A percentile compares a stretch with the other conserved stretches of the same genome.
Conservation (phyloP, 2,329 filamentous ascomycete genomes). For the Lizonia empirigonia region DNA sequence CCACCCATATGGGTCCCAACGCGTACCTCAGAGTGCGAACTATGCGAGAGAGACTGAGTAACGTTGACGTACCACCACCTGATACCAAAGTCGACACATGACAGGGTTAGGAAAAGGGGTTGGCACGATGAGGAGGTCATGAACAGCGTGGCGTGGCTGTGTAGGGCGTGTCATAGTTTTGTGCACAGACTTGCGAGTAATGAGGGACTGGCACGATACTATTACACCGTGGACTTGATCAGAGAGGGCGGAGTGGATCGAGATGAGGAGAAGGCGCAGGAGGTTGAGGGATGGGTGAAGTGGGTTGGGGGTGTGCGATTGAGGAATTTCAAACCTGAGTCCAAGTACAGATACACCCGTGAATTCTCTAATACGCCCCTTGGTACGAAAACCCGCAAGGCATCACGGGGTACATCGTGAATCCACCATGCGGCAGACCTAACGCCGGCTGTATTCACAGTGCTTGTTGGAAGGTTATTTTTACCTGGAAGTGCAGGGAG, state of each 20-base stretch:
- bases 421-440: no score
- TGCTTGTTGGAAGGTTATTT: no score
- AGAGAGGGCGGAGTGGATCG: conserved; percentile 74
- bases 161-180: conserved; percentile 80
- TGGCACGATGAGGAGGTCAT: conserved; percentile 79
- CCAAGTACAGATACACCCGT: no score
- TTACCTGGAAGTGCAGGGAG: no score
- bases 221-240: conserved; percentile 74
- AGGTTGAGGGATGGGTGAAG: conserved; percentile 71
- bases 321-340: no score
- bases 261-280: conserved; percentile 65
- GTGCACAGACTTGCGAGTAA: conserved; percentile 77
- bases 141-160: conserved; percentile 84
- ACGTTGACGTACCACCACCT: conserved; percentile 83
- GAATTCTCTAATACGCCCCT: no score
- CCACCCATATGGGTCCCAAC: conserved; percentile 69
- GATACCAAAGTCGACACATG: conserved; percentile 78
- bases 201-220: conserved; percentile 76
- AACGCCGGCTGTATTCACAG: no score
- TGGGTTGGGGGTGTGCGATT: conserved; percentile 78
- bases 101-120: conserved; percentile 74
- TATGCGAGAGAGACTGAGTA: conserved; percentile 76
- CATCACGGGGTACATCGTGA: no score
- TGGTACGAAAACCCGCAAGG: no score
- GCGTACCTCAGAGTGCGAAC: conserved; percentile 67